A percentile compares a stretch with the other conserved stretches of the same genome.
phyloP scores from a whole-genome alignment of 2,329 filamentous ascomycete genomes.

The Allantophomopsis cytisporea region DNA sequence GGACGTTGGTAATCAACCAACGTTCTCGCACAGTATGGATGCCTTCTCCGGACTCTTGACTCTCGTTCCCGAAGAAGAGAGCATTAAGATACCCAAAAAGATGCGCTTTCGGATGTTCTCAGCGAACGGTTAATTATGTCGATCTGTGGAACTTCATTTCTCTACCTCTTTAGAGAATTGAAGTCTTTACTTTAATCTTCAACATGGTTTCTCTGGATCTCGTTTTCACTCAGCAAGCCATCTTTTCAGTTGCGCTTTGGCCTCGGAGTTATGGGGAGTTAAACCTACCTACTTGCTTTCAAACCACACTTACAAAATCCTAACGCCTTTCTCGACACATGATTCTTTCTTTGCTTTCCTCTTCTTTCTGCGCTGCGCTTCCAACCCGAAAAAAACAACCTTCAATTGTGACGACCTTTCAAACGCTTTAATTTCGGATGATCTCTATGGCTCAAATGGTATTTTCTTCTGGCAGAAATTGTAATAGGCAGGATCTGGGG shows the following conservation, averaged over 20 bases:
- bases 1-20: conserved; percentile 10
- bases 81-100: conserved; percentile 15
- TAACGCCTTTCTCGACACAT: too few relatives aligned
- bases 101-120: conserved; percentile 15
- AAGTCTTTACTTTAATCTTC: conserved; percentile 9
- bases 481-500: too few relatives aligned
- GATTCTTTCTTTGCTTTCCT: too few relatives aligned
- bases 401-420: too few relatives aligned
- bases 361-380: too few relatives aligned
- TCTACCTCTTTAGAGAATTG: background rate
- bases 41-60: too few relatives aligned
- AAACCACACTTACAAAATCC: too few relatives aligned
- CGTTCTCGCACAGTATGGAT: conserved; percentile 2
- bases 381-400: too few relatives aligned
- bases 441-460: too few relatives aligned
- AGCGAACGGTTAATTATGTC: conserved; percentile 19
- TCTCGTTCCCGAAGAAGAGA: conserved; percentile 1
- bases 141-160: too few relatives aligned
- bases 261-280: conserved; percentile 16
- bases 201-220: conserved; percentile 16
- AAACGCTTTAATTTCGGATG: too few relatives aligned
- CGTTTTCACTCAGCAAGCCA: conserved; percentile 13
- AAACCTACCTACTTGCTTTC: conserved; percentile 11
- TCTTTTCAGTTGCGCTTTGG: conserved; percentile 10
- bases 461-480: too few relatives aligned